Evolutionary conservation across 192 early-diverging fungal genomes (phyloP), one percentile per base, ranked within the genome.

Genomic region (Coemansia erecta): DNA sequence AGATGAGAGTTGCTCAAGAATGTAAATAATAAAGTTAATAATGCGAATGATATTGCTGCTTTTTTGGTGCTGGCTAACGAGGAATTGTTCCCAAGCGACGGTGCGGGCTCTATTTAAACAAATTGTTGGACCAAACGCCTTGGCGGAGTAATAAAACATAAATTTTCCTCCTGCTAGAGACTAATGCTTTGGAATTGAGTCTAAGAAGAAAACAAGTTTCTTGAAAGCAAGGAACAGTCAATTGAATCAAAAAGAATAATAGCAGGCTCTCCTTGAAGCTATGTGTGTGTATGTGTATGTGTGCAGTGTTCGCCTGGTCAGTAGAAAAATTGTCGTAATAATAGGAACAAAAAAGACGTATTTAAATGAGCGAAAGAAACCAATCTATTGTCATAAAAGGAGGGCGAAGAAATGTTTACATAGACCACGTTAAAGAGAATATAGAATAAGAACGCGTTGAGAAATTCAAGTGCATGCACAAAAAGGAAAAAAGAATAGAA

Each of bases 341-440:
- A 24, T 49, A 49, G 24, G 21, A 49, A 49, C 24, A 49, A 26
- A 21, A 49, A 24, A 24, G 24, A 49, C 15, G 47, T 49, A 49
- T 49, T 49, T 49, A 49, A 49, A 49, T 49, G 11, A 31, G 7
- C 28, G 2, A 31, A 31, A 31, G 22, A 44, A 26, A 19, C 47
- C 17, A 17, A 11, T 24, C 14, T 49, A 49, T 49, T 49, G 47
- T 49, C 47, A 24, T 49, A 24, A 26, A 49, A 49, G 24, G 47
- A 24, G 8, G 24, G 9, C 21, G 21, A 24, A 13, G 47, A 49
- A 24, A 26, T 24, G 47, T 49, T 24, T 49, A 49, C 47, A 49
- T 49, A 49, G 47, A 49, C 47, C 22, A 24, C 47, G 47, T 49
- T 49, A 26, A 17, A 49, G 22, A 49, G 24, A 24, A 49, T 49